Base-by-base conservation (phyloP, 306 rosid species). In the Hylodesmum podocarpum region DNA sequence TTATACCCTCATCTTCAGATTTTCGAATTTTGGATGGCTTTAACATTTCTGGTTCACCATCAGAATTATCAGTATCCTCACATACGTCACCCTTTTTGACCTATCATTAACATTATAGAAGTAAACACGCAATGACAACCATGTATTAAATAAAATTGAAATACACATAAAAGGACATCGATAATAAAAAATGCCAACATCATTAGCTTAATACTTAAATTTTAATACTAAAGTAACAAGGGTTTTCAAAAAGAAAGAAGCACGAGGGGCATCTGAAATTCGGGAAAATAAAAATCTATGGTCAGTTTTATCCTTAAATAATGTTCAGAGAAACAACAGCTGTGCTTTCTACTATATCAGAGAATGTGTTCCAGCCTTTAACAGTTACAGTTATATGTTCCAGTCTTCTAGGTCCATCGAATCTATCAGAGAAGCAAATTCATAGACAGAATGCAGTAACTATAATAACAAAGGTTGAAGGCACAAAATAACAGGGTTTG, bases 61-160 rank as follows among this genome's bases (percentile, higher is more conserved):
- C 89, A 63, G 72, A 31, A 75, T 71, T 50, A 66, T 82, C 82
- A 62, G 37, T 49, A 57, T 18, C 76, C 66, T 2, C 87, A 36
- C 88, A 73, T 21, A 29, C 76, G 24, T 89, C 97, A 72, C 71
- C 78, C 83, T 83, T 95, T 84, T 84, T 92, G 25, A 79, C 97
- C 98, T 95, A 72, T 76, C 29, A 71, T 14, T 51, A 61, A 73
- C 81, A 87, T 27, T 29, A 66, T 43, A 57, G 43, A 80, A n/a
- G 73, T 66, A 19, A 53, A 66, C 49, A 84, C 14, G 46, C 75
- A 54, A 72, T 1, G 21, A 41, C 69, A 80, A 66, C 39, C 59
- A 73, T 53, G 27, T 18, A 72, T 18, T 0, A 63, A 69, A 65
- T 40, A 36, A 14, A 64, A 46, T 13, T 22, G 57, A 41, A 65